Conservation (phyloP, 2,329 filamentous ascomycete species). For the Cladosporium sp. region DNA sequence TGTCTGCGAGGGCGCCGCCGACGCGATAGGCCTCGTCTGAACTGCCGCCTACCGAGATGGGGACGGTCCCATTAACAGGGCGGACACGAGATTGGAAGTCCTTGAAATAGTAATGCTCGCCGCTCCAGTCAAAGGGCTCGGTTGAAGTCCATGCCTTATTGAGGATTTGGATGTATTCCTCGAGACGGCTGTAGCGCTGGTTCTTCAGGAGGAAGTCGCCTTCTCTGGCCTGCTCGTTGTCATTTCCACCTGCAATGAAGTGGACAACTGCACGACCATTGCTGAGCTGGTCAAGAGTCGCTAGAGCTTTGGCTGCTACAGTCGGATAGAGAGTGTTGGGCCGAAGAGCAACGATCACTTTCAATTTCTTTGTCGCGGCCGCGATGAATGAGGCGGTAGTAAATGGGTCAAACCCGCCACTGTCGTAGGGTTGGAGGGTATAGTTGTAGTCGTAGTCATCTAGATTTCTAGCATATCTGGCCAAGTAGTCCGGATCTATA, state of each 20-base stretch:
- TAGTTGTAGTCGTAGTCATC: slow-evolving; percentile 59
- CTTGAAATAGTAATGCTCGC: slow-evolving; percentile 55
- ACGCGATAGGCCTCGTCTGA: slow-evolving; percentile 55
- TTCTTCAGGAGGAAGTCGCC: slow-evolving; percentile 55
- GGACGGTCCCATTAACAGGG: slow-evolving; percentile 48
- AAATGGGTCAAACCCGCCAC: slow-evolving; percentile 51
- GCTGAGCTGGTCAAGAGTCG: slow-evolving; percentile 56
- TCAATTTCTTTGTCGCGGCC: slow-evolving; percentile 52
- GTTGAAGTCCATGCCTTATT: slow-evolving; percentile 51
- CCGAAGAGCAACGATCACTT: slow-evolving; percentile 55
- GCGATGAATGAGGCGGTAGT: slow-evolving; percentile 55
- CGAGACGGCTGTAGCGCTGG: slow-evolving; percentile 51
- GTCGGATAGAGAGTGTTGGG: slow-evolving; percentile 59
- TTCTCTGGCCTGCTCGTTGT: slow-evolving; percentile 54
- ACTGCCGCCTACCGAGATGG: slow-evolving; percentile 54
- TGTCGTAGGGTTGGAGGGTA: slow-evolving; percentile 55
- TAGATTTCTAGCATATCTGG: slow-evolving; percentile 50
- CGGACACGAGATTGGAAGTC: slow-evolving; percentile 50
- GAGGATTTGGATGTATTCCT: slow-evolving; percentile 58
- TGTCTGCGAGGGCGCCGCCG: slow-evolving; percentile 53
- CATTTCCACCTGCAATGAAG: slow-evolving; percentile 57
- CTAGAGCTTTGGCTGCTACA: slow-evolving; percentile 55
- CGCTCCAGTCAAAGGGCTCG: slow-evolving; percentile 56
- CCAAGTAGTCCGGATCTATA: slow-evolving; percentile 51
- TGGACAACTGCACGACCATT: slow-evolving; percentile 54